These are phyloP conservation scores for Hypoxylon lienhwacheense DNA, from an alignment of 495 filamentous ascomycete genomes.

Conservation along the genomic window DNA sequence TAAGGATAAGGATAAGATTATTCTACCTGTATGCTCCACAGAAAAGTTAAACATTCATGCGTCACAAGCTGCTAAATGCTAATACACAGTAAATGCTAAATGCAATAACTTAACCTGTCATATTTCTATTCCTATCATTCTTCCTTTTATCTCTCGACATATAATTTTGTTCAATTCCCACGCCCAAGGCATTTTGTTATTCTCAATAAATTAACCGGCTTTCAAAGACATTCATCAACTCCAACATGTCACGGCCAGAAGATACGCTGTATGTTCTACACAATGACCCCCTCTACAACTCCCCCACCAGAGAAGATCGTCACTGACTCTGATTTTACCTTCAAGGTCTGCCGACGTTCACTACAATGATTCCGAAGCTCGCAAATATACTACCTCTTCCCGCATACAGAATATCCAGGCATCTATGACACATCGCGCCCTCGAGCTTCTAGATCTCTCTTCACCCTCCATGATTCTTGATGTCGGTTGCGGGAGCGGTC, in stretches of 20 bases:
- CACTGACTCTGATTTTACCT: conserved; percentile 22
- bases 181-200: too few species aligned
- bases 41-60: conserved; percentile 5
- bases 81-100: neutral
- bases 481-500: conserved; percentile 90
- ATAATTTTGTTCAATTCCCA: too few species aligned
- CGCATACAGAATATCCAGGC: conserved; percentile 95
- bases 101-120: neutral
- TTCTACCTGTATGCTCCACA: conserved; percentile 14
- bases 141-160: too few species aligned
- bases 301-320: conserved; percentile 16
- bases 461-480: conserved; percentile 87
- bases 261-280: conserved; percentile 71
- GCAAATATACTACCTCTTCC: conserved; percentile 96
- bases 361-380: conserved; percentile 92
- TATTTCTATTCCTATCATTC: too few species aligned
- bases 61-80: conserved; percentile 14
- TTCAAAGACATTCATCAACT: conserved; percentile 8
- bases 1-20: conserved; percentile 19
- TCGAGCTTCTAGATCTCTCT: conserved; percentile 82
- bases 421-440: conserved; percentile 88
- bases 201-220: too few species aligned
- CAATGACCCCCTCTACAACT: conserved; percentile 2
- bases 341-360: conserved; percentile 87
- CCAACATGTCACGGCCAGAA: conserved; percentile 91